Percentiles rank a stretch among this genome's conserved stretches.
Evolutionary conservation across 257 asterid species (phyloP).

Genomic region (Linderniella brevidens): DNA sequence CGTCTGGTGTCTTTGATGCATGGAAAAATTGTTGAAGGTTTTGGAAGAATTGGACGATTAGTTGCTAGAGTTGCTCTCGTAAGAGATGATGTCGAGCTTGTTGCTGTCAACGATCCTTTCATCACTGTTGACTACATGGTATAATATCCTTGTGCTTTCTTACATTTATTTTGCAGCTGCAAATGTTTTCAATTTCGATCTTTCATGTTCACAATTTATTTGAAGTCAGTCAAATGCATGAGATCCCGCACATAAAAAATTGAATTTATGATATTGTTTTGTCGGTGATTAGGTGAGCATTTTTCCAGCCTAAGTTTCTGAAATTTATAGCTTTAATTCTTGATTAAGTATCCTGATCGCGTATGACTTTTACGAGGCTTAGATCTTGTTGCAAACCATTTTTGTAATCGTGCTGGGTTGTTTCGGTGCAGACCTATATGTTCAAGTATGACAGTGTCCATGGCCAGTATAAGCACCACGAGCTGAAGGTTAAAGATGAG

Average conservation of each 20-base stretch:
- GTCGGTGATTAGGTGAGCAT: background rate
- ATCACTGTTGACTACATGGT: slow-evolving; percentile 45
- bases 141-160: background rate
- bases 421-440: slow-evolving; percentile 34
- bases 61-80: slow-evolving; percentile 49
- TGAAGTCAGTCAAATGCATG: too few relatives aligned
- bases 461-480: slow-evolving; percentile 47
- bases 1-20: background rate
- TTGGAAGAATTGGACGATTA: slow-evolving; percentile 52
- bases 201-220: too few relatives aligned
- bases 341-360: background rate
- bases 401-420: background rate
- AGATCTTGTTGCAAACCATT: background rate
- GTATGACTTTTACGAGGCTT: background rate
- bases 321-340: too few relatives aligned
- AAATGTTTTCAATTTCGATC: background rate
- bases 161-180: background rate
- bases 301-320: too few relatives aligned
- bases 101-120: slow-evolving; percentile 57
- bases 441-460: slow-evolving; percentile 52
- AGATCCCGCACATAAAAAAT: too few relatives aligned
- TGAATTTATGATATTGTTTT: too few relatives aligned
- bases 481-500: slow-evolving; percentile 39
- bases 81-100: slow-evolving; percentile 53
- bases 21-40: slow-evolving; percentile 15